Evolutionary conservation across 2,329 filamentous ascomycete genomes (phyloP), one percentile per base, ranked within the genome.

Genomic region (Cryphonectria naterciae): DNA sequence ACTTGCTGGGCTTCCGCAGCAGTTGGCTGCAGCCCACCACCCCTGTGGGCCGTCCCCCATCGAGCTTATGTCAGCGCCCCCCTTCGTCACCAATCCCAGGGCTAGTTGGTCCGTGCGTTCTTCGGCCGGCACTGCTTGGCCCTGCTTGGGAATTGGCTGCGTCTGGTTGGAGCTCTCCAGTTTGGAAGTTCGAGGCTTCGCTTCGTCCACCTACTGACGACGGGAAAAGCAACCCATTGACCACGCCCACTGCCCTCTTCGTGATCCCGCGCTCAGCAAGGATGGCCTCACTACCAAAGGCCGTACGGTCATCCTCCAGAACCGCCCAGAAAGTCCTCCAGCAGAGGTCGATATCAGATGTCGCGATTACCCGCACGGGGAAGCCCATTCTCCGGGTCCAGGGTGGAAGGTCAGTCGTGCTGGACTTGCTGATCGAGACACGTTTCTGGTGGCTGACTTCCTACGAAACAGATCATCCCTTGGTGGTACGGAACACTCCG

Each of bases 361-460:
- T 99, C 79, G 87, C 93, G 78, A 97, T 99, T 79, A 97, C 95
- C 73, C 89, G 96, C 78, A 99, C 96, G 71, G 96, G 96, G 82
- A 98, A 97, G 87, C 95, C 96, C 73, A 95, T 98, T 77, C 85
- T 98, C 79, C 92, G 94, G 78, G 86, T 92, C 70, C 90, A 95
- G 79, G 95, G 95, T 84, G 96, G 96, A 86, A 91, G 95, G 93
- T 97, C 83, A 83, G 89, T 81, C 64, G 49, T 76, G 46, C 73
- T 63, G 46, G 46, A 58, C 60, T 76, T 61, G 77, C 82, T 76
- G 81, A 15, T 64, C 74, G 67, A 65, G 46, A n/a, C 22, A 41
- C 8, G 35, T 56, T 39, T 2, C 25, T 63, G 22, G 49, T 63
- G 22, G 49, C 71, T 73, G 63, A 73, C 58, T 28, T 0, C 13